Conservation (phyloP, 176 grass and related monocot species). For the Oryza nivara region DNA sequence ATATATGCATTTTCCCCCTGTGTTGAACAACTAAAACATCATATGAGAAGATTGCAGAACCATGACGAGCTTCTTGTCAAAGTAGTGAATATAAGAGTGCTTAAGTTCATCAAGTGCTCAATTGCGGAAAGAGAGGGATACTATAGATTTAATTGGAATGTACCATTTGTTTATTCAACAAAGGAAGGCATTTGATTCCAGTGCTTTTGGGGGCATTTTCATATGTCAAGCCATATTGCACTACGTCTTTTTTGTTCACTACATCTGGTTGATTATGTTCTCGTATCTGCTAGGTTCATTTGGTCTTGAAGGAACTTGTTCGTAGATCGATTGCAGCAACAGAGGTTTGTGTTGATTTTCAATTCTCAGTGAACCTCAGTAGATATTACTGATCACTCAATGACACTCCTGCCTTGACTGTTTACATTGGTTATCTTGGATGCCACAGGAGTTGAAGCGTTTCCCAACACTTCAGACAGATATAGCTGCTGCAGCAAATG, state of each 20-base stretch:
- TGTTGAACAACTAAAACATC: constrained; percentile 16
- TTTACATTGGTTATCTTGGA: constrained; percentile 27
- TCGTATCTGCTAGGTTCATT: constrained; percentile 79
- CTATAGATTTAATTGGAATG: too few species aligned
- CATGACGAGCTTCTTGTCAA: constrained; percentile 3
- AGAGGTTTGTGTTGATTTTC: constrained; percentile 53
- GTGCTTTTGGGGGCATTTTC: constrained; percentile 18
- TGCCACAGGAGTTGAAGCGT: constrained; percentile 86
- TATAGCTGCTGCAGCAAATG: constrained; percentile 96
- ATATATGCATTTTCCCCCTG: not conserved
- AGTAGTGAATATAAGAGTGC: not conserved
- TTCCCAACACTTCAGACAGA: constrained; percentile 97
- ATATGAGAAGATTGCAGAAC: not conserved
- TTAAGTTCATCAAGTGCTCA: constrained; percentile 10
- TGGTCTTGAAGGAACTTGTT: constrained; percentile 97
- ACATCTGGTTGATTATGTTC: constrained; percentile 21
- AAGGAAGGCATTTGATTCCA: not conserved
- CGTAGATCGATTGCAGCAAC: constrained; percentile 90
- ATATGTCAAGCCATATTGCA: not conserved
- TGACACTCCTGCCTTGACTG: not conserved
- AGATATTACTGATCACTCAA: not conserved
- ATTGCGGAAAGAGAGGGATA: not conserved
- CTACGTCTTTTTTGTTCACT: not conserved
- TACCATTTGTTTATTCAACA: too few species aligned
- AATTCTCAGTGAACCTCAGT: not conserved